Evolutionary conservation across 768 basidiomycete species (phyloP).

Genomic region (Kwoniella heveanensis): DNA sequence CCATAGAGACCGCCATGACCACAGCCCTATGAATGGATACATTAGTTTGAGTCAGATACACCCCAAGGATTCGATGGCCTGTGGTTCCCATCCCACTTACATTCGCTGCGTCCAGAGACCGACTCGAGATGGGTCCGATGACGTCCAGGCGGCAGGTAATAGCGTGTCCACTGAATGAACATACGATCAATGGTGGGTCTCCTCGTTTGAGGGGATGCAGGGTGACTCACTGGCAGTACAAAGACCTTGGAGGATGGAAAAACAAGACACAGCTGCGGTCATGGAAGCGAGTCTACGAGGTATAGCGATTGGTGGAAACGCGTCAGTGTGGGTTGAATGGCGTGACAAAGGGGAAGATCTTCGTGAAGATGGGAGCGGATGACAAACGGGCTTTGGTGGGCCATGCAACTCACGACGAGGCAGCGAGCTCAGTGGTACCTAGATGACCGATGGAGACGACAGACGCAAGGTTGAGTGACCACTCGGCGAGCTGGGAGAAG

Average conservation of each 20-base stretch:
- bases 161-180: slow-evolving; percentile 80
- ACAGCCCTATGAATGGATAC: slow-evolving; percentile 49
- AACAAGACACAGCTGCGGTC: slow-evolving; percentile 64
- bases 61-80: too few species aligned
- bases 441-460: slow-evolving; percentile 88
- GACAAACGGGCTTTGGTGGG: too few species aligned
- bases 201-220: too few species aligned
- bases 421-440: slow-evolving; percentile 84
- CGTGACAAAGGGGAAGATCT: too few species aligned
- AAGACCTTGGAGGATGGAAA: slow-evolving; percentile 79
- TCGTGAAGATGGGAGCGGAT: too few species aligned
- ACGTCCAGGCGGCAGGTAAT: slow-evolving; percentile 93
- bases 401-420: slow-evolving; percentile 64
- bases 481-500: slow-evolving; percentile 62
- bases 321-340: slow-evolving; percentile 1
- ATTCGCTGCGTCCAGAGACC: slow-evolving; percentile 90
- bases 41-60: too few species aligned
- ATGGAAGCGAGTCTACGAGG: slow-evolving; percentile 51
- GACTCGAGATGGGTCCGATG: slow-evolving; percentile 75
- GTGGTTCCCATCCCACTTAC: too few species aligned
- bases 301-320: slow-evolving; percentile 1
- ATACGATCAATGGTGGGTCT: too few species aligned
- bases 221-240: slow-evolving; percentile 66
- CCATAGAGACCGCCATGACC: slow-evolving; percentile 44
- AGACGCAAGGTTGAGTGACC: slow-evolving; percentile 77